Conservation (phyloP, 345 rosid genomes). For the Eutrema japonicum region DNA sequence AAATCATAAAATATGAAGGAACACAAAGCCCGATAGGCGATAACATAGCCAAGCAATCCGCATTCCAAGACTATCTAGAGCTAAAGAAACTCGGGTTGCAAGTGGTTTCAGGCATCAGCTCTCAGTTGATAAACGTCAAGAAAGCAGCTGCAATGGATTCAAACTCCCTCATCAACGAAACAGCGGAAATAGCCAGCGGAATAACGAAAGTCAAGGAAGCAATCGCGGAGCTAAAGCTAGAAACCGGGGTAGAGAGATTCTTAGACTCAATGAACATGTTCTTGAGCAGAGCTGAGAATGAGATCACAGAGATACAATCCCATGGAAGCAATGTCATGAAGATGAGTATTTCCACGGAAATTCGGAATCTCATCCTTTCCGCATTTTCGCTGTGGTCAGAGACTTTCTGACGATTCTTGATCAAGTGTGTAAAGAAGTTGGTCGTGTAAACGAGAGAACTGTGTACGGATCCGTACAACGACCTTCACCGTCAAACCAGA, state of each 20-base stretch:
- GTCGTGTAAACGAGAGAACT: constrained; percentile 80
- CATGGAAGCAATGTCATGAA: constrained; percentile 52
- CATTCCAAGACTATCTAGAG: constrained; percentile 63
- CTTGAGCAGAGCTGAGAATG: constrained; percentile 69
- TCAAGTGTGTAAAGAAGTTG: constrained; percentile 91
- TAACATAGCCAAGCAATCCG: constrained; percentile 5
- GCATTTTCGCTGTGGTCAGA: constrained; percentile 79
- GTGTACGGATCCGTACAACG: constrained; percentile 59
- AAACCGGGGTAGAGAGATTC: constrained; percentile 34
- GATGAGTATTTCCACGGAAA: constrained; percentile 85
- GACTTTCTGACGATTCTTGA: constrained; percentile 88
- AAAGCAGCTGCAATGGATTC: constrained; percentile 94
- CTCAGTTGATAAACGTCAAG: constrained; percentile 79
- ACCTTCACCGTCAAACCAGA: constrained; percentile 46
- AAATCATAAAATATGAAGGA: constrained; percentile 82
- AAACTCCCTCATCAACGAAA: constrained; percentile 60
- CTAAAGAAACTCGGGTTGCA: constrained; percentile 76
- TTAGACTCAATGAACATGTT: constrained; percentile 63
- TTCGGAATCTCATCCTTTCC: constrained; percentile 76
- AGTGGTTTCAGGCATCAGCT: constrained; percentile 78
- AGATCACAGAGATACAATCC: constrained; percentile 59
- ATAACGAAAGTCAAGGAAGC: constrained; percentile 60
- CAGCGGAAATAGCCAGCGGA: constrained; percentile 59
- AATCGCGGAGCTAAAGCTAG: constrained; percentile 47
- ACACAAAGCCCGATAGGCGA: constrained; percentile 35